Evolutionary conservation across 2,329 filamentous ascomycete genomes (phyloP), one percentile per base, ranked within the genome.

Genomic region (Drechslerella dactyloides): DNA sequence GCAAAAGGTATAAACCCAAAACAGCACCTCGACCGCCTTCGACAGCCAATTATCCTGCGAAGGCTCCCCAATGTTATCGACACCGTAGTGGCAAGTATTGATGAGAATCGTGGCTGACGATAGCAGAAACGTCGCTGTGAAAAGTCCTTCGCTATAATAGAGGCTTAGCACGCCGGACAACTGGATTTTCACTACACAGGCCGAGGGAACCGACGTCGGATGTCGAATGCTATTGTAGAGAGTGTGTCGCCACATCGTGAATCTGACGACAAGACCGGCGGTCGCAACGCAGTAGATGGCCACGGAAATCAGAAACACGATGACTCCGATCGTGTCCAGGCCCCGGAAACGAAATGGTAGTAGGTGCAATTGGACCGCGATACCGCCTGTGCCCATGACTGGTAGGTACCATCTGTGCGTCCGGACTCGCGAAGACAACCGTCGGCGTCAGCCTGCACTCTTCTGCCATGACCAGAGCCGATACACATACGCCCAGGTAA

Each of bases 31-130:
- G 10, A 70, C 55, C 2, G 54, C 50, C 10, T 35, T 64, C 10
- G 59, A 35, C 10, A 70, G 54, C 66, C 66, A 70, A 24, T 70
- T 70, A 23, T 70, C 59, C 10, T 51, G 30, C 7, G 66, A 59
- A 13, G 59, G 24, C 27, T 59, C 59, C 15, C 59, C 66, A n/a
- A 70, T 64, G 21, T 59, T 40, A 5, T 35, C 48, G 2, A 70
- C 59, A 8, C 66, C 66, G 30, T 70, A 70, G 37, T 70, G 64
- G 40, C 66, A 70, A 1, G 66, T 70, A 17, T 70, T 70, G 7
- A 70, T 64, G 6, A 70, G 17, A n/a, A 70, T 70, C 0, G 66
- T 70, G 11, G 66, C 66, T 10, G 35, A 30, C 1, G 66, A 70
- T 30, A 70, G 54, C 2, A 70, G 59, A 33, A 70, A 64, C 11